Evolutionary conservation across 2,329 filamentous ascomycete genomes (phyloP), one percentile per base, ranked within the genome.

Genomic region (Fusarium sp.): DNA sequence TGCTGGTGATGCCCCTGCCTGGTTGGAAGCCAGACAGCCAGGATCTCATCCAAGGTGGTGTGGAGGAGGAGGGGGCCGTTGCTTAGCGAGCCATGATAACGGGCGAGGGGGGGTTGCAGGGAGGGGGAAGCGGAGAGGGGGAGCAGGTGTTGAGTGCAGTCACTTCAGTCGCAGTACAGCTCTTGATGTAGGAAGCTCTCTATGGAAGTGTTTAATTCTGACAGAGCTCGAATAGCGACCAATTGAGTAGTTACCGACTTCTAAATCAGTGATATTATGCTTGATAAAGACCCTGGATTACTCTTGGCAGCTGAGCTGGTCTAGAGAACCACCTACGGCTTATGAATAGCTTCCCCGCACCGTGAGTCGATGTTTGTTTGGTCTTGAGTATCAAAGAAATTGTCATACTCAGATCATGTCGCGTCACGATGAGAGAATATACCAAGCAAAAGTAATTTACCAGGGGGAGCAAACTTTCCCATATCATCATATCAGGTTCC

Each of bases 331-430:
- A 28, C 61, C 30, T 16, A 61, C 26, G 31, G 55, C 55, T 42
- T 22, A 44, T 54, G 48, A 28, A 44, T 35, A 70, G 59, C 65
- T 70, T 65, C 65, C 65, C 60, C 53, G 65, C 65, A 55, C 65
- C 45, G 67, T 48, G 65, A 63, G 64, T 51, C 56, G 55, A 50
- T 70, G 59, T 50, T 47, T 35, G 26, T 44, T 47, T 47, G 20
- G 60, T 44, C 57, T 60, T 12, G 44, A 41, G 45, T 61, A 47
- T 39, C 59, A 39, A 10, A 15, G 38, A 42, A 58, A 42, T 38
- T 65, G 61, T 73, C 71, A 74, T 74, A 36, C 65, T 73, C 68
- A 75, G 64, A 63, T 73, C 73, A 70, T 75, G 57, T 42, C 59
- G 65, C 71, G 71, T 72, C 73, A 57, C 36, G 33, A 45, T 45